Conservation (phyloP, 129 eudicot genomes). For the Pseudognaphalium luteoalbum region DNA sequence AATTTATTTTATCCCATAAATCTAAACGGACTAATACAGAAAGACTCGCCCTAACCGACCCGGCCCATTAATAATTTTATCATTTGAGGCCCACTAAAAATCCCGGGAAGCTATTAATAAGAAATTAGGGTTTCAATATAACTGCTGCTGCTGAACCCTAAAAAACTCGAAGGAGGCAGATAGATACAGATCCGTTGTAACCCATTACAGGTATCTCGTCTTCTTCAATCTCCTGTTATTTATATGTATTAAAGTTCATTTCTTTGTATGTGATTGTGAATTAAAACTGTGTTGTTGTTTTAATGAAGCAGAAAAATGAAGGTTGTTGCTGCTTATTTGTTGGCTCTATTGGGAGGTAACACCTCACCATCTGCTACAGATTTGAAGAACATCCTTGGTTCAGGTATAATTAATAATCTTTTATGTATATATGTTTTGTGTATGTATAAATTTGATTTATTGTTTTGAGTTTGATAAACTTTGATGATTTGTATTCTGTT, state of each 20-base stretch:
- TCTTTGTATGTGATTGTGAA: neutral
- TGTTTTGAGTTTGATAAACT: neutral
- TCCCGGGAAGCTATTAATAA: slow-evolving; percentile 17
- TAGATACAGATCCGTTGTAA: slow-evolving; percentile 24
- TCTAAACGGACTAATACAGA: too few relatives aligned
- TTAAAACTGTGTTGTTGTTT: neutral
- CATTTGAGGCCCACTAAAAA: slow-evolving; percentile 9
- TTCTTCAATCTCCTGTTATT: neutral
- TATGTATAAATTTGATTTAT: neutral
- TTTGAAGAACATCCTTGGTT: slow-evolving; percentile 53
- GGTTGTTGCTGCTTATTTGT: slow-evolving; percentile 68
- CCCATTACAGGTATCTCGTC: slow-evolving; percentile 20
- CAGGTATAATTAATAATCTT: slow-evolving; percentile 38
- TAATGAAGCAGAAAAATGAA: slow-evolving; percentile 43
- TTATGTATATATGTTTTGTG: neutral
- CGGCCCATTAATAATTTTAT: neutral
- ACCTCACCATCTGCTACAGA: slow-evolving; percentile 53
- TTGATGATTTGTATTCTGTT: neutral
- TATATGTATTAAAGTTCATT: too few relatives aligned
- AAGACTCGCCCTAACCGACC: neutral
- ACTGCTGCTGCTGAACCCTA: slow-evolving; percentile 22
- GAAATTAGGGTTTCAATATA: slow-evolving; percentile 29
- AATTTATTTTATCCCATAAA: too few relatives aligned
- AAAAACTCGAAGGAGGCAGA: neutral
- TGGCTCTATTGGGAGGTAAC: slow-evolving; percentile 83